These are phyloP conservation scores for Yarrowia alimentaria DNA, from an alignment of 805 yeast species.

Conservation along the genomic window DNA sequence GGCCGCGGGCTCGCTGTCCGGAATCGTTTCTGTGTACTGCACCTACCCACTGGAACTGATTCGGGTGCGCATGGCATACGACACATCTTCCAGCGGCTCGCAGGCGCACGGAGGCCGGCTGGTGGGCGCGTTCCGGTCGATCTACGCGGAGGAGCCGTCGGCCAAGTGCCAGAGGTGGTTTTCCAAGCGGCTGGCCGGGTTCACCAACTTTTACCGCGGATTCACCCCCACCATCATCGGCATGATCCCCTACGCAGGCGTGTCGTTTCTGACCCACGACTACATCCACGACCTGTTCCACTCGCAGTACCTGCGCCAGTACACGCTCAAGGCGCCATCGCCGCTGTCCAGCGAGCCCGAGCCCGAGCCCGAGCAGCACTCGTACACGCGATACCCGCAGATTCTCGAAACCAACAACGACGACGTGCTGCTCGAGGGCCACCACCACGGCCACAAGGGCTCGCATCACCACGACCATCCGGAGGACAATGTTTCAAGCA, in stretches of 20 bases:
- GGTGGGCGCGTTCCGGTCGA: conserved; percentile 31
- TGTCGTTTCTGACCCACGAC: conserved; percentile 93
- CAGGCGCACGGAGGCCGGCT: conserved; percentile 9
- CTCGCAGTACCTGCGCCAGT: conserved; percentile 52
- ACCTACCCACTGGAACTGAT: conserved; percentile 92
- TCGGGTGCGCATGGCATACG: conserved; percentile 88
- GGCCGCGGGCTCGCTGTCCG: conserved; percentile 86
- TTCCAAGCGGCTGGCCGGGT: conserved; percentile 32
- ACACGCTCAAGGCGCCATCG: conserved; percentile 43
- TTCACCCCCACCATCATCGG: conserved; percentile 92
- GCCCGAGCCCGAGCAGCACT: too few relatives aligned
- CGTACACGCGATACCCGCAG: conserved; percentile 13
- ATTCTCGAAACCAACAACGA: conserved; percentile 16
- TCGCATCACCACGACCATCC: too few relatives aligned
- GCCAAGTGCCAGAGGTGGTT: conserved; percentile 8
- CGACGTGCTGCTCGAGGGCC: conserved; percentile 29
- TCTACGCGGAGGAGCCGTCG: conserved; percentile 37
- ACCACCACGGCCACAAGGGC: conserved; percentile 30
- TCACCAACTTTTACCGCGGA: conserved; percentile 85
- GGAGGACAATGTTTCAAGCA: too few relatives aligned
- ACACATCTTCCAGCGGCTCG: conserved; percentile 48
- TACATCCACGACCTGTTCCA: conserved; percentile 81
- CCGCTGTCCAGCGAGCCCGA: too few relatives aligned
- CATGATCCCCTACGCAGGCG: conserved; percentile 98
- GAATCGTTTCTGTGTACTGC: conserved; percentile 77